These are phyloP conservation scores for Gorgonomyces haynaldii DNA, from an alignment of 192 early-diverging fungal genomes.

Conservation along the genomic window DNA sequence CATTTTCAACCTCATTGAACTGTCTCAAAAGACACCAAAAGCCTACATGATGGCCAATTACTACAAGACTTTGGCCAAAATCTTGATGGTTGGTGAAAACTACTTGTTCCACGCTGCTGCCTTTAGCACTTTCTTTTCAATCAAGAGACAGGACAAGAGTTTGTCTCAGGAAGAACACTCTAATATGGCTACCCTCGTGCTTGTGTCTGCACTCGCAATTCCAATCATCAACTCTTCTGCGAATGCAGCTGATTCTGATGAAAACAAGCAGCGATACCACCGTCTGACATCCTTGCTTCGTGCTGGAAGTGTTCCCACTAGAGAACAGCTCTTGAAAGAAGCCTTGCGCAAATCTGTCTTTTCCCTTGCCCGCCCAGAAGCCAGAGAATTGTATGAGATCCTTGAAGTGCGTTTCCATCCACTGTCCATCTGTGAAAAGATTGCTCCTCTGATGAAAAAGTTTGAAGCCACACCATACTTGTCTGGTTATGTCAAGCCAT, in stretches of 20 bases:
- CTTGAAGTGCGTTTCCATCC: constrained; percentile 99
- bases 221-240: constrained; percentile 88
- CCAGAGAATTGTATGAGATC: constrained; percentile 86
- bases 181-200: constrained; percentile 79
- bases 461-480: constrained; percentile 59
- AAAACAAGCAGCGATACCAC: constrained; percentile 52
- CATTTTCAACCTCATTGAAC: constrained; percentile 76
- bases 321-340: constrained; percentile 81
- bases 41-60: constrained; percentile 94
- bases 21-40: constrained; percentile 85
- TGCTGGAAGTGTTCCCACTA: constrained; percentile 64
- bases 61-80: constrained; percentile 93
- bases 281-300: constrained; percentile 82
- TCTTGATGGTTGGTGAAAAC: constrained; percentile 95
- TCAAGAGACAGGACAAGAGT: constrained; percentile 16
- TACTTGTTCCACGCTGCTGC: constrained; percentile 96
- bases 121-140: constrained; percentile 82
- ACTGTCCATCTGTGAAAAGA: constrained; percentile 93
- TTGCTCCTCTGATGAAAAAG: constrained; percentile 61
- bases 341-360: constrained; percentile 80
- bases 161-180: not conserved
- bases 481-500: constrained; percentile 79
- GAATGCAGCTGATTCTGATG: constrained; percentile 64
- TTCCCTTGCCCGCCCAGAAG: constrained; percentile 71
- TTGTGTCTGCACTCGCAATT: constrained; percentile 89